These are phyloP conservation scores for Fusarium agapanthi DNA, from an alignment of 2,329 filamentous ascomycete genomes.

Conservation along the genomic window DNA sequence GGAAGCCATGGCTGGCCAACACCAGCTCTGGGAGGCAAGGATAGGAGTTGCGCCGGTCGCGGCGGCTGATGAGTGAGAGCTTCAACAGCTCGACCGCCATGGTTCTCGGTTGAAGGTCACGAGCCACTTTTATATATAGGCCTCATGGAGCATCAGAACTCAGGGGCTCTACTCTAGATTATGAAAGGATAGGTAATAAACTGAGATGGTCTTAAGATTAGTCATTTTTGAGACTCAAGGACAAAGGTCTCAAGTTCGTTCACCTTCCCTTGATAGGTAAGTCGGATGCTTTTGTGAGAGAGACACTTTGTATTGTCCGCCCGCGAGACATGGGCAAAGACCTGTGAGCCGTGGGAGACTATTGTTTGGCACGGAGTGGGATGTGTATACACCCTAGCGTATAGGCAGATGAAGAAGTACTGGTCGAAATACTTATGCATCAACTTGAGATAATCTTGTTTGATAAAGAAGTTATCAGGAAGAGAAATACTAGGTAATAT, in stretches of 20 bases:
- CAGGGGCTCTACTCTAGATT: neutral
- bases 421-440: neutral
- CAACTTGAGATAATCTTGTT: neutral
- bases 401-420: neutral
- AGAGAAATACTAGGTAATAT: neutral
- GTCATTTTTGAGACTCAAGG: neutral
- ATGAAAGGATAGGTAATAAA: neutral
- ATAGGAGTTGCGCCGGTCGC: neutral
- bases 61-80: neutral
- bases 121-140: neutral
- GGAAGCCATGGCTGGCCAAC: neutral
- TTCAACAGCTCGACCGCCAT: neutral
- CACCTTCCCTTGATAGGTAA: neutral
- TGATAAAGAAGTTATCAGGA: neutral
- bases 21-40: neutral
- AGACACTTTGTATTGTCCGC: accelerated
- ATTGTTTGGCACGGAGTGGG: neutral
- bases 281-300: neutral
- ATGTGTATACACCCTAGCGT: neutral
- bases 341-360: neutral
- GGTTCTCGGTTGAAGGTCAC: neutral
- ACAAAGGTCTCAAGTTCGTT: neutral
- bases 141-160: accelerated
- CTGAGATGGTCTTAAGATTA: neutral
- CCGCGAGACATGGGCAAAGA: neutral